Evolutionary conservation across 139 green algal genomes (phyloP).

Genomic region (Prasinococcaceae sp.): DNA sequence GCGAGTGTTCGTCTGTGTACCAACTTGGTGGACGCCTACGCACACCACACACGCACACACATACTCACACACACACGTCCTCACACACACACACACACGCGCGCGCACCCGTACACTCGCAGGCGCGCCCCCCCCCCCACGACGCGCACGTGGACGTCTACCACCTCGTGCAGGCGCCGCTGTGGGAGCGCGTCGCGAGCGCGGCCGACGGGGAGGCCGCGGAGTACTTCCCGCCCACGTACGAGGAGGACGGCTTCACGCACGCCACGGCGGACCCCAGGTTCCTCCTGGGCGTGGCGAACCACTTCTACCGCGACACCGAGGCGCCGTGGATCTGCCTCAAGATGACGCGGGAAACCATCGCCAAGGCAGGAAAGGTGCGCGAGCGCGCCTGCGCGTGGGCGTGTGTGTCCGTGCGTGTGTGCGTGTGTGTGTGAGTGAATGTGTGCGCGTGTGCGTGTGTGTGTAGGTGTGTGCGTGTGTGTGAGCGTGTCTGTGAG

Average conservation of each 20-base stretch:
- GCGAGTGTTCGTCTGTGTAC: conserved; percentile 4
- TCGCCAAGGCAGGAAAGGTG: background rate
- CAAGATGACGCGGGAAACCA: background rate
- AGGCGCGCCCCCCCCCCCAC: background rate
- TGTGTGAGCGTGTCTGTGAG: no score
- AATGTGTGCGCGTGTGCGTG: no score
- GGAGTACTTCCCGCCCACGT: conserved; percentile 11
- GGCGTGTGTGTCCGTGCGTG: no score
- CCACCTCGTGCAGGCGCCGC: conserved; percentile 5
- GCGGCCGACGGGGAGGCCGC: background rate
- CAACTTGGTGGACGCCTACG: no score
- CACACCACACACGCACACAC: no score
- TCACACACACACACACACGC: no score
- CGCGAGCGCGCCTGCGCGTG: no score
- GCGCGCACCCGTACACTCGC: no score
- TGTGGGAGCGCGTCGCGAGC: no score
- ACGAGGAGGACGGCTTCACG: conserved; percentile 7
- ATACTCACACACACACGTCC: no score
- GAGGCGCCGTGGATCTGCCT: background rate
- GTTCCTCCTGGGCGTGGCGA: conserved; percentile 6
- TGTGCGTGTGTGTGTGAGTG: no score
- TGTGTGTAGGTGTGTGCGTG: no score
- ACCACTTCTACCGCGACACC: conserved; percentile 12
- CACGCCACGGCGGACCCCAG: conserved; percentile 12
- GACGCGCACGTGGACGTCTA: conserved; percentile 4